Conservation (phyloP, 2,329 filamentous ascomycete genomes). For the Colletotrichum horii region DNA sequence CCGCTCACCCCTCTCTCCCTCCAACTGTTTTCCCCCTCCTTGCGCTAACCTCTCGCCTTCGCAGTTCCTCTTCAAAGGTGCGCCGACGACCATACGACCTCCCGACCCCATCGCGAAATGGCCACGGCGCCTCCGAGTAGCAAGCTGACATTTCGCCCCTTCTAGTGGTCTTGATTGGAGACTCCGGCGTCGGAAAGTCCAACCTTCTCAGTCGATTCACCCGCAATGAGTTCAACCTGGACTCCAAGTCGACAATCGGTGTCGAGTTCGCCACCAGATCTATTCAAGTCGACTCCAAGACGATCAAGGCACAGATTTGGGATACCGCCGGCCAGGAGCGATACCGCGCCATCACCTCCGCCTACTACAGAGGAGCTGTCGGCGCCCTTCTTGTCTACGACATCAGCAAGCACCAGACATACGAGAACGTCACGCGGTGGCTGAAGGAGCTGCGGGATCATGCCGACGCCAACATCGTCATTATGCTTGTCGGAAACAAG, state of each 20-base stretch:
- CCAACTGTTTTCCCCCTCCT: constrained; percentile 26
- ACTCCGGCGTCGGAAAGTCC: constrained; percentile 99
- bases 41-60: constrained; percentile 21
- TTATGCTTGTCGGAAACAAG: constrained; percentile 99
- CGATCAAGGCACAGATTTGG: constrained; percentile 99
- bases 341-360: constrained; percentile 98
- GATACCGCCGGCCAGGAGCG: constrained; percentile 98
- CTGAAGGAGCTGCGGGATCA: constrained; percentile 98
- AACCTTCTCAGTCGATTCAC: constrained; percentile 99
- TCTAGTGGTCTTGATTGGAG: constrained; percentile 95
- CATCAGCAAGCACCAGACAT: constrained; percentile 99
- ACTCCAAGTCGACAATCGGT: constrained; percentile 99
- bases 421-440: constrained; percentile 99
- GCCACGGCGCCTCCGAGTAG: not conserved
- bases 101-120: constrained; percentile 8
- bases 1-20: constrained; percentile 24
- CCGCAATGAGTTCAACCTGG: constrained; percentile 99
- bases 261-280: constrained; percentile 99
- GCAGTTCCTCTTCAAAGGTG: constrained; percentile 99
- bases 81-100: constrained; percentile 29
- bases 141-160: constrained; percentile 33
- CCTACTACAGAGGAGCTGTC: constrained; percentile 97
- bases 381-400: constrained; percentile 98
- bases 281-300: constrained; percentile 99
- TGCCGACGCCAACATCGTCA: constrained; percentile 98